Conservation (phyloP, 78 protist species). For the Bodo saltans region DNA sequence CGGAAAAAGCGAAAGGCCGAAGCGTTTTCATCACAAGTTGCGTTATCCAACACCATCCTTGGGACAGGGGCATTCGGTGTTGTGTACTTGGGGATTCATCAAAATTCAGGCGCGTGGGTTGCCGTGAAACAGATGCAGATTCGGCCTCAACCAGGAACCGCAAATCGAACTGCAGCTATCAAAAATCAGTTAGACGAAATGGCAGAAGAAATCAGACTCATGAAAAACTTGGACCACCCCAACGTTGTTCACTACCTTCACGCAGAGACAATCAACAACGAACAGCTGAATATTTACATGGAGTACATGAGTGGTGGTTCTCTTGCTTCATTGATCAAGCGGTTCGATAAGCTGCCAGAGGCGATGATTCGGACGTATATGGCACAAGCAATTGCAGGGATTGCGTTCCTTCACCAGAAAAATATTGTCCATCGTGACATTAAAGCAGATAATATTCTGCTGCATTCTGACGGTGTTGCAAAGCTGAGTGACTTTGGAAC, state of each 20-base stretch:
- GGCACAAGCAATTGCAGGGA: slow-evolving; percentile 23
- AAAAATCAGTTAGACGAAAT: not conserved
- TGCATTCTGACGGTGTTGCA: slow-evolving; percentile 72
- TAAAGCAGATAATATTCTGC: slow-evolving; percentile 89
- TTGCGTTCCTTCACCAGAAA: slow-evolving; percentile 75
- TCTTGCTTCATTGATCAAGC: not conserved
- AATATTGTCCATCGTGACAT: slow-evolving; percentile 96
- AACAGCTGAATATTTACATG: slow-evolving; percentile 23
- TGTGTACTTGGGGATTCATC: slow-evolving; percentile 33
- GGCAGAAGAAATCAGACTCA: slow-evolving; percentile 48
- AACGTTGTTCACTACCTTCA: slow-evolving; percentile 57
- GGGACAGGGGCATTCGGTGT: slow-evolving; percentile 49
- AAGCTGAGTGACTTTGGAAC: slow-evolving; percentile 96
- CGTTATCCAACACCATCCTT: not conserved
- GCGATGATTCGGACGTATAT: slow-evolving; percentile 15
- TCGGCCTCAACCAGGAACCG: too few relatives aligned
- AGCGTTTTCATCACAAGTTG: too few relatives aligned
- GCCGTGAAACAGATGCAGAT: slow-evolving; percentile 20
- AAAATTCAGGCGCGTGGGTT: slow-evolving; percentile 10
- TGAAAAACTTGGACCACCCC: slow-evolving; percentile 57
- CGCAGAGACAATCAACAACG: slow-evolving; percentile 21
- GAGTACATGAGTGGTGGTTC: slow-evolving; percentile 42
- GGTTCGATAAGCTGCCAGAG: not conserved
- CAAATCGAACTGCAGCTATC: not conserved
- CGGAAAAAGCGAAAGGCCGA: too few relatives aligned